phyloP scores from a whole-genome alignment of 495 filamentous ascomycete species.

The Astrothelium macrocarpum region DNA sequence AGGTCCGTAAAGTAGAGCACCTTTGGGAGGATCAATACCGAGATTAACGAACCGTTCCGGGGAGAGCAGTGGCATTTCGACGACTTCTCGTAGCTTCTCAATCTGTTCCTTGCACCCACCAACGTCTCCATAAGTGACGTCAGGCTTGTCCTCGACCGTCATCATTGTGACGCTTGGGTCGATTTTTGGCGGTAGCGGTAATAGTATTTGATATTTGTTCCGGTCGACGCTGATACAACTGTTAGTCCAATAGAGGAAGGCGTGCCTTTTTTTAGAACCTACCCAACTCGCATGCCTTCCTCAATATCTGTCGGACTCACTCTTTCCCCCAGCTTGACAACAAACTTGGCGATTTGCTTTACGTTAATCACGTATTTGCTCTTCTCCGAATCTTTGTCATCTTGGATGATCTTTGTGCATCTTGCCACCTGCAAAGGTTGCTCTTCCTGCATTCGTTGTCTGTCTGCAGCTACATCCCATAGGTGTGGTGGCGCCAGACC shows the following conservation, averaged over 20 bases:
- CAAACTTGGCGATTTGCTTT: slow-evolving; percentile 99
- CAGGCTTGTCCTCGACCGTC: slow-evolving; percentile 99
- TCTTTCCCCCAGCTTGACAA: slow-evolving; percentile 93
- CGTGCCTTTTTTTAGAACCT: slow-evolving; percentile 23
- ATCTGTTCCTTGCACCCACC: slow-evolving; percentile 99
- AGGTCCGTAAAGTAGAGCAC: slow-evolving; percentile 90
- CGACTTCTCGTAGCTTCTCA: slow-evolving; percentile 95
- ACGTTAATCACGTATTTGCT: slow-evolving; percentile 99
- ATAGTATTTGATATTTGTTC: slow-evolving; percentile 96
- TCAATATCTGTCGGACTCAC: slow-evolving; percentile 98
- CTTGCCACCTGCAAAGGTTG: slow-evolving; percentile 95
- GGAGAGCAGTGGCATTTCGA: slow-evolving; percentile 93
- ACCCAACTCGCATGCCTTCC: slow-evolving; percentile 95
- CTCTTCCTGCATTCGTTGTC: slow-evolving; percentile 96
- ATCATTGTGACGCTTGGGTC: slow-evolving; percentile 99
- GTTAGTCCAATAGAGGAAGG: neutral
- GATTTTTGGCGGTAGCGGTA: slow-evolving; percentile 97
- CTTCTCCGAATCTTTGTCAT: slow-evolving; percentile 94
- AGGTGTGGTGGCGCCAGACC: slow-evolving; percentile 95
- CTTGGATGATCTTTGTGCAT: slow-evolving; percentile 97
- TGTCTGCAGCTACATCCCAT: slow-evolving; percentile 96
- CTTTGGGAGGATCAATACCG: slow-evolving; percentile 97
- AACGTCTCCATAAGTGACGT: slow-evolving; percentile 97
- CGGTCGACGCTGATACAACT: slow-evolving; percentile 62
- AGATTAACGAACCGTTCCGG: slow-evolving; percentile 95